Evolutionary conservation across 2,329 filamentous ascomycete species (phyloP), one percentile per base, ranked within the genome.

Genomic region (Neofusicoccum umdonicola): DNA sequence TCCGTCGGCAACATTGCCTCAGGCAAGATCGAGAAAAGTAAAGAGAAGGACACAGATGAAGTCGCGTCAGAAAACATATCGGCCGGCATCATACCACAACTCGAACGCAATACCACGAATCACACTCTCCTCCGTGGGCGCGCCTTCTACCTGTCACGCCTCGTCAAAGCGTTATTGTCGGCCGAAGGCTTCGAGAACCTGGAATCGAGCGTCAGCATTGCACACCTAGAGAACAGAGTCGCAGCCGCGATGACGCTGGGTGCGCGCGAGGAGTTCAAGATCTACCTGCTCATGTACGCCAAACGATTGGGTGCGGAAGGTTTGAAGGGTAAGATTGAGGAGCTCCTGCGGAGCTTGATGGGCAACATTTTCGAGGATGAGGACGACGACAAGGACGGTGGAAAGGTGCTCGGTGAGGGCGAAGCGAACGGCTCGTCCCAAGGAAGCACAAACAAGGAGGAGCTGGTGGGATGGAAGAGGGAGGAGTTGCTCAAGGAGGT

Each of bases 281-380:
- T 97, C 1, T 98, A 98, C 73, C 81, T 99, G n/a, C 90, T 93
- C 72, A 98, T 98, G 93, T 99, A 99, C 73, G 94, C 93, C 3
- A 98, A 97, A 80, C 88, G 95, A 0, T 86, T 99, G 5, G 95
- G 95, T 1, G 92, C 93, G 0, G 96, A 99, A 76, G 93, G 93
- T 0, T 81, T 94, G 60, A 88, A 90, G 69, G 84, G 87, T 64
- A 99, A 99, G 79, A 93, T 97, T 2, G 94, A 98, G 75, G 96
- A 99, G 80, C 82, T 99, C 9, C 81, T 98, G 34, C 90, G 92
- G 69, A 90, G 87, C 51, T 81, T 99, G 47, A 82, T 96, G 56
- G 93, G 93, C 7, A 90, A 91, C 4, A 75, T 89, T 7, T 85
- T 84, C 66, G 73, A 84, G 66, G 85, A 85, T 27, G 79, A 79